A percentile compares a stretch with the other conserved stretches of the same genome.
Conservation (phyloP, 805 yeast species). For the Limtongozyma cylindracea region DNA sequence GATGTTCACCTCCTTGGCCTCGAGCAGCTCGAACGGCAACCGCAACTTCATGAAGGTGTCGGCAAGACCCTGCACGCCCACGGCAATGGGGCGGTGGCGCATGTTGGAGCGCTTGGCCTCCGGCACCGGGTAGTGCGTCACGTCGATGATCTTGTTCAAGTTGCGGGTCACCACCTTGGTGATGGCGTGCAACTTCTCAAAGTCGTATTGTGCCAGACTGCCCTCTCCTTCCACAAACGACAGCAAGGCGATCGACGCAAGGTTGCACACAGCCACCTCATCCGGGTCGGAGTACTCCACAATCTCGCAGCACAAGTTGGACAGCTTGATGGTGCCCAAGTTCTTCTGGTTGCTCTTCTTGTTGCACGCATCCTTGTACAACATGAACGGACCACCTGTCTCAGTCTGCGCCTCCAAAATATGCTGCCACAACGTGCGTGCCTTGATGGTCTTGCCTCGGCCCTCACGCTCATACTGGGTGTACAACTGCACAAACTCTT, state of each 20-base stretch:
- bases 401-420: slow-evolving; percentile 38
- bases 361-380: slow-evolving; percentile 38
- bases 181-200: slow-evolving; percentile 26
- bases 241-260: slow-evolving; percentile 33
- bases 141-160: slow-evolving; percentile 29
- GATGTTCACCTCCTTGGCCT: slow-evolving; percentile 27
- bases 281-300: slow-evolving; percentile 33
- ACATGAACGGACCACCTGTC: slow-evolving; percentile 41
- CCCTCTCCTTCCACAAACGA: slow-evolving; percentile 23
- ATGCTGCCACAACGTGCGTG: slow-evolving; percentile 35
- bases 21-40: slow-evolving; percentile 29
- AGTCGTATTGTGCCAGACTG: slow-evolving; percentile 19
- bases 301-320: slow-evolving; percentile 37
- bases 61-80: slow-evolving; percentile 40
- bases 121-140: slow-evolving; percentile 28
- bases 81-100: slow-evolving; percentile 35
- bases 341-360: slow-evolving; percentile 32
- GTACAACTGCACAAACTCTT: slow-evolving; percentile 24
- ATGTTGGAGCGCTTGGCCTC: slow-evolving; percentile 26
- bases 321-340: slow-evolving; percentile 31
- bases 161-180: slow-evolving; percentile 27
- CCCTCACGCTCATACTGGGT: slow-evolving; percentile 23
- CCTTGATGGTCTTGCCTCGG: slow-evolving; percentile 21
- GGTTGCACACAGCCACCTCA: slow-evolving; percentile 35
- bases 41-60: slow-evolving; percentile 30